Base-by-base conservation (phyloP, 768 basidiomycete species). In the Sutorius australiensis region DNA sequence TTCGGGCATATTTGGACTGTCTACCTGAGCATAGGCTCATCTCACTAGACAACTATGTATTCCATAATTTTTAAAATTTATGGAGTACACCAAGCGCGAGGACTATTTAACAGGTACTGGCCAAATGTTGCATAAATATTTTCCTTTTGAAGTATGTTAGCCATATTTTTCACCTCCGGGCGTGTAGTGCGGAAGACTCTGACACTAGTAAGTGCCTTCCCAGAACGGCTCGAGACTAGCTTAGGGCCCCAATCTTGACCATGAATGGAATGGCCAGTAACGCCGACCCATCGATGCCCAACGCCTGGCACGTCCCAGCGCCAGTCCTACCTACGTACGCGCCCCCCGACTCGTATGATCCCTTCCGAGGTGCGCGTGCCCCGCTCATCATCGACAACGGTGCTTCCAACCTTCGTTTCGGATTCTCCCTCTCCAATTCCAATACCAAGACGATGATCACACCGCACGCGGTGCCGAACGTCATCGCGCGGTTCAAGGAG, bases 331-430 rank as follows among this genome's bases (percentile, higher is more conserved):
- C 77, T 12, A 58, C 65, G 3, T 65, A 74, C 14, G 67, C 70
- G 1, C 60, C 59, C 5, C 70, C 73, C 6, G 75, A 75, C 40
- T 71, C 80, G 12, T 89, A 88, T 58, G 71, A 78, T 42, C 50
- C 60, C 17, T 77, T 83, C 63, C 79, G 82, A 34, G 69, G 63
- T 10, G 71, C 75, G 7, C 64, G 70, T 39, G 83, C 80, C 0
- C 88, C 92, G 0, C 80, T 95, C 54, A 78, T 92, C 60, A 88
- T 95, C 61, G 93, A 95, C 77, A 94, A 95, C 61, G 93, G 94
- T 55, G 83, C 93, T 7, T 89, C 86, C 30, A 80, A 73, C 45
- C 74, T 95, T 37, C 82, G 92, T 46, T 95, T 88, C 71, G 93
- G 92, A 13, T 95, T 92, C 70, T 82, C 85, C 24, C 82, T 79